phyloP scores from a whole-genome alignment of 1,284 basidiomycete genomes.

The Cryptococcus jaspeensis region DNA sequence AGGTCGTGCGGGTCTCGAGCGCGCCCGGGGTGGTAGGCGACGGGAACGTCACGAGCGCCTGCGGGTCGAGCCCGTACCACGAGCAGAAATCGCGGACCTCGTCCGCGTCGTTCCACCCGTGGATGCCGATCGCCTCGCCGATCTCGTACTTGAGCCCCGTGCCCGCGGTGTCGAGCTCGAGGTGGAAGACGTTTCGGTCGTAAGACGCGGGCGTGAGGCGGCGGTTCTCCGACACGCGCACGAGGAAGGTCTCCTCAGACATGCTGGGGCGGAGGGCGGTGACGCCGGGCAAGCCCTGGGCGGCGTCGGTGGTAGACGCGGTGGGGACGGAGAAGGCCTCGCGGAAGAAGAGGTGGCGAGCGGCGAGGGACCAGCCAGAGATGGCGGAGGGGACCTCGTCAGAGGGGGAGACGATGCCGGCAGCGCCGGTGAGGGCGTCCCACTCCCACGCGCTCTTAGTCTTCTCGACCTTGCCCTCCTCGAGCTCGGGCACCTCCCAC shows the following conservation, averaged over 20 bases:
- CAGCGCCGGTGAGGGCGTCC: slow-evolving; percentile 44
- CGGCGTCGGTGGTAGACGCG: slow-evolving; percentile 54
- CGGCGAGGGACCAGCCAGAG: slow-evolving; percentile 75
- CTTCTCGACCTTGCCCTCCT: slow-evolving; percentile 44
- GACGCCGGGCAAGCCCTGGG: slow-evolving; percentile 40
- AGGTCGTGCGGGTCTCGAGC: slow-evolving; percentile 80
- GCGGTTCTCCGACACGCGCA: slow-evolving; percentile 90
- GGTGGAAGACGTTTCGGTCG: slow-evolving; percentile 98
- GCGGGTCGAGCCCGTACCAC: slow-evolving; percentile 87
- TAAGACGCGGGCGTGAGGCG: slow-evolving; percentile 93
- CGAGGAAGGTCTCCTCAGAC: slow-evolving; percentile 86
- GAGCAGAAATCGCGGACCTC: slow-evolving; percentile 86
- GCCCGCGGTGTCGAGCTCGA: slow-evolving; percentile 89
- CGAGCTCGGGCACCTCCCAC: slow-evolving; percentile 45
- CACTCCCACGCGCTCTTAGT: slow-evolving; percentile 47
- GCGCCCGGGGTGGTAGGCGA: slow-evolving; percentile 55
- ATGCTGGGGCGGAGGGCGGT: slow-evolving; percentile 80
- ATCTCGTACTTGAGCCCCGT: slow-evolving; percentile 94
- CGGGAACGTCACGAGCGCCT: slow-evolving; percentile 79
- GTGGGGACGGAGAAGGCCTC: slow-evolving; percentile 61
- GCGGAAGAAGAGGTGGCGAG: slow-evolving; percentile 85
- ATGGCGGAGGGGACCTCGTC: slow-evolving; percentile 41
- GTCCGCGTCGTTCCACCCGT: slow-evolving; percentile 93
- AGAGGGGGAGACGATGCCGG: slow-evolving; percentile 42
- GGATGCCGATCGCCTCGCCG: slow-evolving; percentile 93